Evolutionary conservation across 441 rosid genomes (phyloP), one percentile per base, ranked within the genome.

Genomic region (Daphne laureola): DNA sequence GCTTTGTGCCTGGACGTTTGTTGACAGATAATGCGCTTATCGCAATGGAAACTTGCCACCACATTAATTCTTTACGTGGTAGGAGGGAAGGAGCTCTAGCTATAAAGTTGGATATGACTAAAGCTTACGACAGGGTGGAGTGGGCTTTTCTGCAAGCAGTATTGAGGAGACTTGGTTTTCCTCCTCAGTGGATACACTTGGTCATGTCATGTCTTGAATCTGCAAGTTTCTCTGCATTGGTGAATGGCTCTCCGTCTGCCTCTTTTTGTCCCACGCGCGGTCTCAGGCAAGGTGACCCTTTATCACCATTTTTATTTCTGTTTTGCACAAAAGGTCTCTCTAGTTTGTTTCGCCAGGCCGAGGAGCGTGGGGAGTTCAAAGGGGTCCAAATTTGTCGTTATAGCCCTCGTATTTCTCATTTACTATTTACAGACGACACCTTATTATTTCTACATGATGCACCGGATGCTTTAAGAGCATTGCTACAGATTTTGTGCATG

Each of bases 91-190:
- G 49, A 8, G 25, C 17, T 3, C 7, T 47, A 17, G 16, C 45
- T 14, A 12, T 55, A 4, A 61, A 61, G 31, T 3, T 46, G 6
- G 52, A 57, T 16, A 57, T 57, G n/a, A 9, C 16, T 16, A 56
- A 57, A 14, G 61, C 53, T 14, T 57, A 57, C 9, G 53, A 57
- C 25, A 18, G 43, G 27, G 43, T 57, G 0, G 53, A 57, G 12
- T 57, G 43, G 23, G 13, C 5, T 2, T 46, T 46, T 14, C 9
- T 57, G 2, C 9, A 14, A 17, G 41, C 3, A 12, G n/a, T 46
- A 1, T 0, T 57, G 44, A 14, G 0, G 2, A 46, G 27, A 12
- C 1, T 57, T 4, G 51, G 61, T 2, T 45, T 57, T 46, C 0
- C 8, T 14, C 14, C 15, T 8, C 12, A 27, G 14, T 57, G 61